A percentile compares a stretch with the other conserved stretches of the same genome.
phyloP scores from a whole-genome alignment of 805 yeast genomes.

The Candida michaelii region DNA sequence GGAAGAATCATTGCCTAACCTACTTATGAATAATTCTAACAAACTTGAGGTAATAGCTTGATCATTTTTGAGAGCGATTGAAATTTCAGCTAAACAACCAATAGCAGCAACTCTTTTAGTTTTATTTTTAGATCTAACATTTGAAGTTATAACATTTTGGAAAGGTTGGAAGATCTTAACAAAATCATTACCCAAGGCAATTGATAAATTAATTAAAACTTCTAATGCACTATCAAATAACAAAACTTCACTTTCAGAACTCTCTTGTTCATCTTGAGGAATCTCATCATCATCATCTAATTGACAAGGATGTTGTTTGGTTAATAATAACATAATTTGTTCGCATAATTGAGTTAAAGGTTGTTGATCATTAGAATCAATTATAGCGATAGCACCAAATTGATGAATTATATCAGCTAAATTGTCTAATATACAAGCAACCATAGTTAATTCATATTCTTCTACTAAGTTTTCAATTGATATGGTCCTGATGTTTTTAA shows the following conservation, averaged over 20 bases:
- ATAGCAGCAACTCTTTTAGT: conserved; percentile 79
- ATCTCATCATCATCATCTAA: conserved; percentile 64
- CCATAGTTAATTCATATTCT: conserved; percentile 84
- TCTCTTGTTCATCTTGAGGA: conserved; percentile 55
- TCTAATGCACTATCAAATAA: conserved; percentile 85
- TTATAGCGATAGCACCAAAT: conserved; percentile 72
- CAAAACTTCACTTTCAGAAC: conserved; percentile 55
- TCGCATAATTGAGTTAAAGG: conserved; percentile 65
- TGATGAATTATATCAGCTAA: conserved; percentile 64
- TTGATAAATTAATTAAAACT: conserved; percentile 73
- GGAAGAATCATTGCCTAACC: conserved; percentile 72
- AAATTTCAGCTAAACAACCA: conserved; percentile 90
- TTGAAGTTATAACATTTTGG: conserved; percentile 60
- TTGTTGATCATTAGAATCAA: conserved; percentile 54
- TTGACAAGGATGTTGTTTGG: conserved; percentile 84
- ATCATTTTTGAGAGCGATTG: conserved; percentile 64
- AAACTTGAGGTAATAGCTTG: conserved; percentile 72
- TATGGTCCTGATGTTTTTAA: conserved; percentile 64
- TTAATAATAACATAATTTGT: conserved; percentile 69
- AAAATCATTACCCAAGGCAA: conserved; percentile 79
- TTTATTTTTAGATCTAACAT: conserved; percentile 58
- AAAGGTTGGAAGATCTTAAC: conserved; percentile 67
- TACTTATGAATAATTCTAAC: conserved; percentile 64
- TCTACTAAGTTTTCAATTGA: conserved; percentile 64
- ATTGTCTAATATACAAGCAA: conserved; percentile 72